These are phyloP conservation scores for Plasmodiophora brassicae DNA, from an alignment of 208 protist species.

Conservation along the genomic window DNA sequence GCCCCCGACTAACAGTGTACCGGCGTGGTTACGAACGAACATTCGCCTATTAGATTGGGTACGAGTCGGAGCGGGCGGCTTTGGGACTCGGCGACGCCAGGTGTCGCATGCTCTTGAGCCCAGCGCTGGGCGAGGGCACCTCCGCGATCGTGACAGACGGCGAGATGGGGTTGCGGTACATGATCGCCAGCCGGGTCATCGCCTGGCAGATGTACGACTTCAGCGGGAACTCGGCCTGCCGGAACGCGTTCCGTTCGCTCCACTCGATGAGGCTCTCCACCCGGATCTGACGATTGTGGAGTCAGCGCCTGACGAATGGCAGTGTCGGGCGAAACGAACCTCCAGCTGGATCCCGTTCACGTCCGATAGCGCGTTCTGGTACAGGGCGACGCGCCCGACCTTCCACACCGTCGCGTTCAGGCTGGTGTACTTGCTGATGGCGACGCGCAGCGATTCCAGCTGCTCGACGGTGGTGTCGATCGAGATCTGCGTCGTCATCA, in stretches of 20 bases:
- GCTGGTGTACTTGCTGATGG: background rate
- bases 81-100: too few relatives aligned
- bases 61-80: too few relatives aligned
- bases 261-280: background rate
- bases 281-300: background rate
- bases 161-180: too few relatives aligned
- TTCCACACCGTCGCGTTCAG: background rate
- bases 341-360: background rate
- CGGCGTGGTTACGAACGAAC: too few relatives aligned
- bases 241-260: background rate
- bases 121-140: too few relatives aligned
- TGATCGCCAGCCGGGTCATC: too few relatives aligned
- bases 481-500: background rate
- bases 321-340: background rate
- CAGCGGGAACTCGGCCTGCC: background rate
- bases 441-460: background rate
- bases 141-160: too few relatives aligned
- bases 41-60: too few relatives aligned
- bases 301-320: background rate
- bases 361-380: background rate
- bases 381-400: background rate
- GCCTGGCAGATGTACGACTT: slow-evolving; percentile 1
- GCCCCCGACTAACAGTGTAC: too few relatives aligned
- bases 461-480: background rate
- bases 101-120: too few relatives aligned